phyloP scores from a whole-genome alignment of 2,329 filamentous ascomycete species.

The Arthrobotrys sinensis region DNA sequence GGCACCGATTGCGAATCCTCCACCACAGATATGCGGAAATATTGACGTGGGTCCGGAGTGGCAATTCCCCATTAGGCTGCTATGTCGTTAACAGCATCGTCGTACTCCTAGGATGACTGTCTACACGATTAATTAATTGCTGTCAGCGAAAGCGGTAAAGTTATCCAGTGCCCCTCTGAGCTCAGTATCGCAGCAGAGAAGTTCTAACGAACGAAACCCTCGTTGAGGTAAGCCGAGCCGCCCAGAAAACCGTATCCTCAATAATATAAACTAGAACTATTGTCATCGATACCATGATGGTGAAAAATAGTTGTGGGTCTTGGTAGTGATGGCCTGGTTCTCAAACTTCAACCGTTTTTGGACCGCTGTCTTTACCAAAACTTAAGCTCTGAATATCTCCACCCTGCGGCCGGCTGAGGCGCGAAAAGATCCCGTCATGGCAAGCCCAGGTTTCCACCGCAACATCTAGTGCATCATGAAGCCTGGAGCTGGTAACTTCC shows the following conservation, averaged over 20 bases:
- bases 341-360: conserved; percentile 8
- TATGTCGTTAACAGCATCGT: background rate
- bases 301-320: no score
- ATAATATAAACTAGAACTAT: no score
- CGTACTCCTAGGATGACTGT: background rate
- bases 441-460: conserved; percentile 15
- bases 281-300: no score
- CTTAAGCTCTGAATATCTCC: background rate
- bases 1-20: background rate
- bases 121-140: no score
- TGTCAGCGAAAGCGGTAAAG: no score
- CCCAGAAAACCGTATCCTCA: no score
- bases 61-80: background rate
- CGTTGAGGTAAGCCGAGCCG: no score
- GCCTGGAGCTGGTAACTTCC: background rate
- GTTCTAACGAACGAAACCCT: no score
- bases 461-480: conserved; percentile 23
- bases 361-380: background rate
- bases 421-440: conserved; percentile 20
- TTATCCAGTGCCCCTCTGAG: no score
- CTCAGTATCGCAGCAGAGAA: no score
- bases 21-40: background rate
- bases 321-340: background rate
- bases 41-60: background rate
- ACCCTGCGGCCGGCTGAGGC: conserved; percentile 1